These are phyloP conservation scores for Mycena sp. DNA, from an alignment of 1,284 basidiomycete genomes.

Conservation along the genomic window DNA sequence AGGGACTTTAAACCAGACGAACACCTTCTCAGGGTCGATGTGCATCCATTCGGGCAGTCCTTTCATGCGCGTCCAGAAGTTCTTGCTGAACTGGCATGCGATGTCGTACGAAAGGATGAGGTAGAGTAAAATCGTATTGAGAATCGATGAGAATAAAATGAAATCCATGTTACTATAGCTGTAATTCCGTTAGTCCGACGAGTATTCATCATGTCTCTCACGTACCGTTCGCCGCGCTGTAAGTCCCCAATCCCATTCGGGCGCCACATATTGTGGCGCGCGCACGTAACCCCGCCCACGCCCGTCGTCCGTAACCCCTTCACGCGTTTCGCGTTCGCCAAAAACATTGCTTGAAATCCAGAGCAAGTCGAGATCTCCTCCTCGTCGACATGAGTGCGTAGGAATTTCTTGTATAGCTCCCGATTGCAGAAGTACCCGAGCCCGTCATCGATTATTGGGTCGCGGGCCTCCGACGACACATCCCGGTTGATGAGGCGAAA, in stretches of 20 bases:
- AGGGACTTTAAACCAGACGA: not conserved
- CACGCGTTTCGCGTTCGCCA: too few species aligned
- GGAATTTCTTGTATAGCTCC: too few species aligned
- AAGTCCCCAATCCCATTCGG: not conserved
- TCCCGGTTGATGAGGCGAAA: too few species aligned
- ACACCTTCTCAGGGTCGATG: not conserved
- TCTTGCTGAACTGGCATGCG: not conserved
- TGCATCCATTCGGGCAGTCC: not conserved
- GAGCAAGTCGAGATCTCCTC: too few species aligned
- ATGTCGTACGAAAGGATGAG: slow-evolving; percentile 3
- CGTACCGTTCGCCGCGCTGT: not conserved
- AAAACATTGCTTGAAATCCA: too few species aligned
- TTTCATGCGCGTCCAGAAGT: not conserved
- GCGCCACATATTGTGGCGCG: too few species aligned
- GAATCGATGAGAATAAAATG: not conserved
- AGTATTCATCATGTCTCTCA: not conserved
- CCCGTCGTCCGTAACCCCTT: not conserved
- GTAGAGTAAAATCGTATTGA: not conserved
- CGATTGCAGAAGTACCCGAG: too few species aligned
- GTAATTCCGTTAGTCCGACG: not conserved
- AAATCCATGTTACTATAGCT: slow-evolving; percentile 1
- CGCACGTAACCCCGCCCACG: too few species aligned
- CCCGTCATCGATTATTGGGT: too few species aligned
- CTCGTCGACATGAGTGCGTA: too few species aligned
- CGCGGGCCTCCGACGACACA: too few species aligned